These are phyloP conservation scores for Mycena galopus DNA, from an alignment of 768 basidiomycete genomes.

Conservation along the genomic window DNA sequence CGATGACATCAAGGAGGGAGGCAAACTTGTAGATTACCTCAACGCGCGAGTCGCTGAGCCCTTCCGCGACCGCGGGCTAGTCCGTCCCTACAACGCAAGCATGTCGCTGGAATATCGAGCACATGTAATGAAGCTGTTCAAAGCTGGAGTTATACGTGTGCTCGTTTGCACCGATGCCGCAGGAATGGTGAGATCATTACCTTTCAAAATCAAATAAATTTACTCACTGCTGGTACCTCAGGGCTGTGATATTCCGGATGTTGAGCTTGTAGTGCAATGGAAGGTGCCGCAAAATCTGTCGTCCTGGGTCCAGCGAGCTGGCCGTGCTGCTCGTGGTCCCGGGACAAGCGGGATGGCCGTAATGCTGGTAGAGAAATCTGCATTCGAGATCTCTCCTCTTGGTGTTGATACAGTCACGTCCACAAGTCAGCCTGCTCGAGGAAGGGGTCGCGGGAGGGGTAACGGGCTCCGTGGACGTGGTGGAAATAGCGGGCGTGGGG, in stretches of 20 bases:
- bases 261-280: not conserved
- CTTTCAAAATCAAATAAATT: too few relatives aligned
- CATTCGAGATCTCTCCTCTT: not conserved
- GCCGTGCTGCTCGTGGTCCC: not conserved
- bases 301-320: not conserved
- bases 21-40: constrained; percentile 44
- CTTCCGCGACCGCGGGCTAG: constrained; percentile 31
- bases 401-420: not conserved
- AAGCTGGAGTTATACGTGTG: constrained; percentile 41
- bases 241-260: not conserved
- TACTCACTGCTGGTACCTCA: not conserved
- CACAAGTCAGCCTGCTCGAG: not conserved
- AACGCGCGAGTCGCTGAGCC: constrained; percentile 19
- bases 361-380: not conserved
- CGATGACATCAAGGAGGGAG: constrained; percentile 43
- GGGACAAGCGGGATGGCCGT: not conserved
- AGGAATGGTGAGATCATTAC: constrained; percentile 47
- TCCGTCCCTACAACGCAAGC: constrained; percentile 46
- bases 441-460: not conserved
- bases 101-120: constrained; percentile 37
- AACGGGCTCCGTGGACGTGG: not conserved
- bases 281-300: not conserved
- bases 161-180: constrained; percentile 54
- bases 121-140: constrained; percentile 44
- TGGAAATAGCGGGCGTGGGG: not conserved